Evolutionary conservation across 2,329 filamentous ascomycete species (phyloP), one percentile per base, ranked within the genome.

Genomic region (Scedosporium apiospermum): DNA sequence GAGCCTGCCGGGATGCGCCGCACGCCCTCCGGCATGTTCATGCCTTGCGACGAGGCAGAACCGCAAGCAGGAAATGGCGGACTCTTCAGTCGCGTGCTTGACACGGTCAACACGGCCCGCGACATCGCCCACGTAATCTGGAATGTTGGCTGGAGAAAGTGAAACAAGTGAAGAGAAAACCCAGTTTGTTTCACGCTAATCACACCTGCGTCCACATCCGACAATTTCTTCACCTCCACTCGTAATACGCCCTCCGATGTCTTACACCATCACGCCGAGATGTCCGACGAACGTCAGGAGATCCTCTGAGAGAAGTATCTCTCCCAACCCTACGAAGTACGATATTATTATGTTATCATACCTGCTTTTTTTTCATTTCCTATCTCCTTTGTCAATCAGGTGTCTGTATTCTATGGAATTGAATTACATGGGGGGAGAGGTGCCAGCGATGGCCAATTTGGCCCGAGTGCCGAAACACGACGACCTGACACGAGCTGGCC

Each of bases 21-120:
- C 67, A 96, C 91, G 21, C 80, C 86, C 60, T 95, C 91, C 46
- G 92, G 91, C 67, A 96, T 96, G 90, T 89, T 96, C 69, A 93
- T 96, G 89, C 90, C 91, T 6, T 89, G 88, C 68, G 89, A 92
- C 68, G 88, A 92, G 68, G 86, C 86, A 64, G 89, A 91, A 66
- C 78, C 74, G 71, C 60, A 26, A 9, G 80, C 74, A 57, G 77
- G 80, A 65, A 84, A 78, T 69, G 79, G 82, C 60, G 88, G 88
- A 57, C 80, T 96, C 62, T 83, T 96, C 70, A 89, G 90, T 65
- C 86, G 88, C 69, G 87, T 96, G 59, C 86, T 93, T 71, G 90
- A 96, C 75, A 93, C 90, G 69, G 84, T 88, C 74, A 88, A 88
- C 75, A 88, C 86, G 60, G 86, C 85, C 67, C 83, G 85, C 69